Conservation (phyloP, 257 asterid species). For the Eustoma russellianum region DNA sequence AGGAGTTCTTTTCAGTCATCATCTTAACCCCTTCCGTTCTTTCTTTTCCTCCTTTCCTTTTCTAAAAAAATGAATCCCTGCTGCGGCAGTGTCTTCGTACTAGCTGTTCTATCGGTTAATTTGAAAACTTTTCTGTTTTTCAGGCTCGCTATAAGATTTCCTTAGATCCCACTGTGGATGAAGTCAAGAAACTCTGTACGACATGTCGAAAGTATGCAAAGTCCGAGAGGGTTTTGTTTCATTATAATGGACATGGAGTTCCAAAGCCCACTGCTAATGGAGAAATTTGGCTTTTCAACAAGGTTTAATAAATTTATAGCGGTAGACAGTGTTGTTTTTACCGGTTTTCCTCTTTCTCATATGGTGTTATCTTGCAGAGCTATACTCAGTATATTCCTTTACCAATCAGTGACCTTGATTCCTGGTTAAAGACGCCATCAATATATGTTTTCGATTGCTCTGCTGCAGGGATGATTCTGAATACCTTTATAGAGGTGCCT, state of each 20-base stretch:
- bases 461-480: conserved; percentile 93
- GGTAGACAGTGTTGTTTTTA: too few relatives aligned
- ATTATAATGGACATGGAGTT: conserved; percentile 99
- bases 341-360: too few relatives aligned
- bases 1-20: conserved; percentile 3
- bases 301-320: conserved; percentile 28
- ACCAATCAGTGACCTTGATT: conserved; percentile 82
- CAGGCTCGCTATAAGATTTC: conserved; percentile 89
- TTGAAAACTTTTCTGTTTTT: conserved; percentile 1
- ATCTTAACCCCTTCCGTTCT: too few relatives aligned
- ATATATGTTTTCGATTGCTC: conserved; percentile 98
- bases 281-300: conserved; percentile 94
- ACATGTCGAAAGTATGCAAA: conserved; percentile 93
- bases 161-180: conserved; percentile 92
- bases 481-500: conserved; percentile 71
- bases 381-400: conserved; percentile 95
- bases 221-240: conserved; percentile 94
- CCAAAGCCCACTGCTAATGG: conserved; percentile 97
- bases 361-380: conserved; percentile 42
- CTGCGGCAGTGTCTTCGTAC: too few relatives aligned
- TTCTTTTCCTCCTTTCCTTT: too few relatives aligned
- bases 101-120: background rate
- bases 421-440: conserved; percentile 96
- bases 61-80: too few relatives aligned
- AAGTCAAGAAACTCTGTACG: conserved; percentile 86